These are phyloP conservation scores for Flaveria trinervia DNA, from an alignment of 129 eudicot genomes.

Conservation along the genomic window DNA sequence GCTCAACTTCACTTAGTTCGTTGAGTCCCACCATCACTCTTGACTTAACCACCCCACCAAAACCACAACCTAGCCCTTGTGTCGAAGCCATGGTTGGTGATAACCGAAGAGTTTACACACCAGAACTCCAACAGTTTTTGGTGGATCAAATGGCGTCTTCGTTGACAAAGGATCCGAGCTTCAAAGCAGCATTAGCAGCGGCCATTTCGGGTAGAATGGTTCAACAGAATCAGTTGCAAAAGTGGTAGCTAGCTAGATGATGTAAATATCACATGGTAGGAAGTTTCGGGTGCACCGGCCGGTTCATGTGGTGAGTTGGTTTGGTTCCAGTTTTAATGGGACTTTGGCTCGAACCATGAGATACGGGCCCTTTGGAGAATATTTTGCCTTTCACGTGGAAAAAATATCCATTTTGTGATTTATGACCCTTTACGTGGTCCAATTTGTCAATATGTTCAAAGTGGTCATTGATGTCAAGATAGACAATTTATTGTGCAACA, in stretches of 20 bases:
- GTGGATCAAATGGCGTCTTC: conserved; percentile 91
- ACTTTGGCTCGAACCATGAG: not conserved
- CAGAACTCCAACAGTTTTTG: conserved; percentile 69
- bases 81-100: conserved; percentile 3
- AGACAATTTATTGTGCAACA: conserved; percentile 26
- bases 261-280: conserved; percentile 47
- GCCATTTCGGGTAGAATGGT: conserved; percentile 86
- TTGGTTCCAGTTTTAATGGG: conserved; percentile 24
- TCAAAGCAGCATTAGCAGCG: conserved; percentile 87
- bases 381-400: conserved; percentile 27
- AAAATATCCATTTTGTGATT: conserved; percentile 11
- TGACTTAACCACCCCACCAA: conserved; percentile 58
- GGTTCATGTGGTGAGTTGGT: conserved; percentile 18
- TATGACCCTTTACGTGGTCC: conserved; percentile 31
- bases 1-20: conserved; percentile 49
- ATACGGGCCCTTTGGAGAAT: not conserved
- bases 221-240: conserved; percentile 58
- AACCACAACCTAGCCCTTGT: conserved; percentile 37
- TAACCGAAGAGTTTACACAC: conserved; percentile 42
- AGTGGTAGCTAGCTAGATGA: conserved; percentile 39
- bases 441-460: conserved; percentile 30
- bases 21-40: conserved; percentile 57
- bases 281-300: conserved; percentile 25
- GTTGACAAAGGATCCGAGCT: conserved; percentile 84
- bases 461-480: conserved; percentile 34